Percentiles rank a stretch among this genome's conserved stretches.
phyloP scores from a whole-genome alignment of 179 eudicot species.

The Silene vulgaris region DNA sequence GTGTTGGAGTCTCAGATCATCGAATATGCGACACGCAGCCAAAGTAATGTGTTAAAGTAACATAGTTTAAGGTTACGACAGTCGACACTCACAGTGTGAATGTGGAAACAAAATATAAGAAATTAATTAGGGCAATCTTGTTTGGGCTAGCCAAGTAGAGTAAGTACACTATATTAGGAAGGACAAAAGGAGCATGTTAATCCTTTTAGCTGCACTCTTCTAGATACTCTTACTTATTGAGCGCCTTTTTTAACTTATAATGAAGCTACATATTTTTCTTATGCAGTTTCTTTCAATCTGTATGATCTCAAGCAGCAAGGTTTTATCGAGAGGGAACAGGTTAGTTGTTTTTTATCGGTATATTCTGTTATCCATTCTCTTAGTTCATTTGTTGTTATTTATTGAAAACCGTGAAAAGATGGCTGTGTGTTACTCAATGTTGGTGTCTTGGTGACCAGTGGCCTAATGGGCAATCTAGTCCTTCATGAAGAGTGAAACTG shows the following conservation, averaged over 20 bases:
- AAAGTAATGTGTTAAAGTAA: no score
- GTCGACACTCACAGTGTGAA: background rate
- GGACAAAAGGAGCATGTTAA: background rate
- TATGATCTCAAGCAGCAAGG: slow-evolving; percentile 99
- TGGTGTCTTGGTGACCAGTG: background rate
- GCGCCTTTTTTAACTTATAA: background rate
- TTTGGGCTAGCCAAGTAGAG: background rate
- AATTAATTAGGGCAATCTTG: background rate
- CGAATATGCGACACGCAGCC: no score
- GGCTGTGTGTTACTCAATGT: background rate
- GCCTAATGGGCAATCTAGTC: background rate
- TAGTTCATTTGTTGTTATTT: background rate
- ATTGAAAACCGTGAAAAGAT: background rate
- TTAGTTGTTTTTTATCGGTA: slow-evolving; percentile 16
- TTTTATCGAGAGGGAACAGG: slow-evolving; percentile 95
- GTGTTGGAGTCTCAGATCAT: no score
- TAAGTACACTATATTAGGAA: background rate
- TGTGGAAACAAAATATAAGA: background rate
- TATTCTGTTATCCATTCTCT: background rate
- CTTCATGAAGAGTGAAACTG: background rate
- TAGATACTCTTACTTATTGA: background rate
- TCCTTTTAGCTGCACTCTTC: background rate
- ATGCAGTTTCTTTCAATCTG: slow-evolving; percentile 87
- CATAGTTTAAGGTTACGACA: background rate
- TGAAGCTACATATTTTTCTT: background rate